Base-by-base conservation (phyloP, 2,329 filamentous ascomycete species). In the Lachnellula arida region DNA sequence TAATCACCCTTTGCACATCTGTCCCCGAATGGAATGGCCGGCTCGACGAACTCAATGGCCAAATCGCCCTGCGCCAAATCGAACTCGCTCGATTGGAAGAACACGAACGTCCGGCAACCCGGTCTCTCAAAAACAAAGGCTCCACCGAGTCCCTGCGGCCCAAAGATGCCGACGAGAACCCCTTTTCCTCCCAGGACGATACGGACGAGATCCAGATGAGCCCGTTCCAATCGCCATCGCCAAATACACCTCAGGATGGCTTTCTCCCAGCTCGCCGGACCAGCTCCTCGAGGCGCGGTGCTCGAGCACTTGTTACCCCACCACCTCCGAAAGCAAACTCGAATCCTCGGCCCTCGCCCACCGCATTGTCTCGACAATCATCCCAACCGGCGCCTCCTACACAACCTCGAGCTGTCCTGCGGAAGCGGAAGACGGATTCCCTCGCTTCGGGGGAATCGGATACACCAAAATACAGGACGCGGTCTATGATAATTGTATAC, bases 401-500 rank as follows among this genome's bases (percentile, higher is more conserved):
- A 22, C 61, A 62, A 37, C 23, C 57, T 15, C 56, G 61, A 39
- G 34, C 58, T 14, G 58, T 57, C 3, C 44, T 68, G 5, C 64
- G 67, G 23, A 71, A 71, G 56, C 60, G 68, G 23, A 71, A 69
- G 50, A 69, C 68, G 3, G 68, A 64, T 23, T 70, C 68, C 28
- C 54, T 70, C 23, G 65, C 64, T 3, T 70, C 68, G 2, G 63
- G 57, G 9, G 65, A 66, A 40, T 66, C 67, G 2, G n/a, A 59
- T 17, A 57, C 54, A 8, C 63, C 67, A 8, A 70, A 69, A 59
- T 88, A 87, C 69, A 84, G 88, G 53, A 85, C 84, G 3, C 82
- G 87, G 62, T 86, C 80, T 55, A 88, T 90, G 78, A 86, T 93
- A 47, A 86, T 94, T 42, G 88, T 97, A n/a, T 92, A 91, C 72